Percentiles rank a stretch among this genome's conserved stretches.
phyloP scores from a whole-genome alignment of 441 rosid genomes.

The Gossypium schwendimanii region DNA sequence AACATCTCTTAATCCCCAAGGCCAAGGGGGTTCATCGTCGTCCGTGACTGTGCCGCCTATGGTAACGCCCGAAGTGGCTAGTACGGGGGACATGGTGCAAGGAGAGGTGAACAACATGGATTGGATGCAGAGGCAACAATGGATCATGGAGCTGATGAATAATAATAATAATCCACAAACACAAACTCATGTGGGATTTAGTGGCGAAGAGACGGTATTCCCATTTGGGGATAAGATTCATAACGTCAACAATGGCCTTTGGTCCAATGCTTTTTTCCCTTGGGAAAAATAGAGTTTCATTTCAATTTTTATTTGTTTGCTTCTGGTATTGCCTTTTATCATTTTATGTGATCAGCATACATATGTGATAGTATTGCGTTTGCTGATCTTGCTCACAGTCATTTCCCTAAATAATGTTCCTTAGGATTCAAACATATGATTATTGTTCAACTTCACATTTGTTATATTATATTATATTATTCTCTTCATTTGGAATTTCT shows the following conservation, averaged over 20 bases:
- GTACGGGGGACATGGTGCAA: not conserved
- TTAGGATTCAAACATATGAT: not conserved
- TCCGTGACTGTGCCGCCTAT: not conserved
- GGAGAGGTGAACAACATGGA: not conserved
- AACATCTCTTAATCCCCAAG: not conserved
- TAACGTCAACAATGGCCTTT: not conserved
- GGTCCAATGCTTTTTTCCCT: constrained; percentile 6
- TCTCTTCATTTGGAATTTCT: no score
- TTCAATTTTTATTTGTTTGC: not conserved
- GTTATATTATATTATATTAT: no score
- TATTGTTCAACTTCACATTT: no score
- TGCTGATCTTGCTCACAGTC: not conserved
- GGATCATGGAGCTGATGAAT: not conserved
- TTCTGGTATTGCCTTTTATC: not conserved
- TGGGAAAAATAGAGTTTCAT: not conserved
- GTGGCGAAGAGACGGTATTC: not conserved
- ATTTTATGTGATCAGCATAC: not conserved
- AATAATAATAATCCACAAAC: not conserved
- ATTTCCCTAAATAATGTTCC: not conserved
- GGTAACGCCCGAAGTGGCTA: not conserved
- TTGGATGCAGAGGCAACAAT: not conserved
- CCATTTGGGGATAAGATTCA: not conserved
- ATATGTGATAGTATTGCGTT: not conserved
- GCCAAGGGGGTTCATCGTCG: not conserved
- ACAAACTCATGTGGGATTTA: not conserved